Evolutionary conservation across 139 green algal species (phyloP), one percentile per base, ranked within the genome.

Genomic region (Volvox africanus): DNA sequence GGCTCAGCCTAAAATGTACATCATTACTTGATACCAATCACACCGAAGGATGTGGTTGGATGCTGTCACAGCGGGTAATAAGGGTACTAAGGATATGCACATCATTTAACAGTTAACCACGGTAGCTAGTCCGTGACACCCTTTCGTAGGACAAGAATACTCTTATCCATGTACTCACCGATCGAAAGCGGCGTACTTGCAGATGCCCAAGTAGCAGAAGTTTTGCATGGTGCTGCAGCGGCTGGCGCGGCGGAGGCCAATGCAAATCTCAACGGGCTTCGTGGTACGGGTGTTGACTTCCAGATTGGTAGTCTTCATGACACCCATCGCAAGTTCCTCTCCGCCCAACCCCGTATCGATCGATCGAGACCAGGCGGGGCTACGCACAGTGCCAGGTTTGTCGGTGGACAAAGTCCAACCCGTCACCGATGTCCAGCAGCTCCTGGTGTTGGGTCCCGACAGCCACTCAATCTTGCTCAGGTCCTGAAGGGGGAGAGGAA

Each of bases 401-500:
- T 68, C 20, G 35, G 85, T 82, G 36, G 85, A 89, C 5, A 89
- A 26, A 1, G 69, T 89, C 37, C 37, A 89, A 33, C 85, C 85
- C 37, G 32, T 75, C 6, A 89, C 85, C 16, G 85, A 37, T 19
- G 22, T 30, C 16, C 37, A 67, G 37, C 85, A 89, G 28, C 50
- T 61, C 33, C 44, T 2, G 18, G 13, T 0, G 37, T 89, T 20
- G 33, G 78, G n/a, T 13, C 33, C 76, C 1, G 67, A 80, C 26
- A 89, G 55, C 85, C 85, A 89, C 85, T 89, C 85, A 21, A 89
- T 71, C 36, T 89, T 89, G 44, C 61, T 30, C 26, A 89, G 69
- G 2, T 82, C 85, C 83, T 88, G 83, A 71, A 44, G 78, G 35
- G 35, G 33, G 1, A 13, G 78, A 26, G 37, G 35, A 44, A 36